Percentiles rank a stretch among this genome's conserved stretches.
These are phyloP conservation scores for Thinopyrum elongatum DNA, from an alignment of 176 grass and related monocot genomes.

Conservation along the genomic window DNA sequence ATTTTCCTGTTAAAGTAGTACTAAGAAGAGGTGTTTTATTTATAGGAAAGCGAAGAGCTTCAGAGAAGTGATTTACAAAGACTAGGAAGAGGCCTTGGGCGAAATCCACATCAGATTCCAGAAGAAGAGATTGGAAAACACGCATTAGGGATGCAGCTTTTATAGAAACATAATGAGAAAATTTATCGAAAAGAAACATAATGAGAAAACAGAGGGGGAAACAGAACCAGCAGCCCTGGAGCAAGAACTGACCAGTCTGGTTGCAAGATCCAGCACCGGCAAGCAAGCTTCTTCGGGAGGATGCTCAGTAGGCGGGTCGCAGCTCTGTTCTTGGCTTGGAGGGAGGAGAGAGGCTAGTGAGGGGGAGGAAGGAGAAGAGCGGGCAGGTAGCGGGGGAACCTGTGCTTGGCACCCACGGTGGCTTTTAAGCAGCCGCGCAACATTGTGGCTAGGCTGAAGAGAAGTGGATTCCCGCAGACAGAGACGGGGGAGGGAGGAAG, in stretches of 20 bases:
- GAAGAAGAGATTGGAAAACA: neutral
- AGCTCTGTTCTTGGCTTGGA: neutral
- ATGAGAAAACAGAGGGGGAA: neutral
- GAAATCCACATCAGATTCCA: neutral
- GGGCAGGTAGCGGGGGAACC: neutral
- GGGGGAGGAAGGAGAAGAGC: neutral
- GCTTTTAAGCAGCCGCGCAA: conserved; percentile 29
- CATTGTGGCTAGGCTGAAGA: conserved; percentile 16
- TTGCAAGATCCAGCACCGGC: neutral
- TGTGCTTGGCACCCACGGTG: neutral
- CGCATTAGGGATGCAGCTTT: neutral
- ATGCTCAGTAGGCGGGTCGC: neutral
- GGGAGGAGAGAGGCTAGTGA: neutral
- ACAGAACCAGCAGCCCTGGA: neutral
- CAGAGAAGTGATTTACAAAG: neutral
- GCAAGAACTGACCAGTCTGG: neutral
- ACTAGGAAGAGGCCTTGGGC: neutral
- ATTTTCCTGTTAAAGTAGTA: neutral
- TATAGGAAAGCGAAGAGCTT: neutral
- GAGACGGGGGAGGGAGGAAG: neutral
- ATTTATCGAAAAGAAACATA: too few species aligned
- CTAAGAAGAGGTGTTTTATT: neutral
- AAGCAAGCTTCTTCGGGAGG: neutral
- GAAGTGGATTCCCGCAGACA: conserved; percentile 32
- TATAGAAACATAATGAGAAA: neutral